phyloP scores from a whole-genome alignment of 1,284 basidiomycete genomes.

The Tetrapyrgos nigripes region DNA sequence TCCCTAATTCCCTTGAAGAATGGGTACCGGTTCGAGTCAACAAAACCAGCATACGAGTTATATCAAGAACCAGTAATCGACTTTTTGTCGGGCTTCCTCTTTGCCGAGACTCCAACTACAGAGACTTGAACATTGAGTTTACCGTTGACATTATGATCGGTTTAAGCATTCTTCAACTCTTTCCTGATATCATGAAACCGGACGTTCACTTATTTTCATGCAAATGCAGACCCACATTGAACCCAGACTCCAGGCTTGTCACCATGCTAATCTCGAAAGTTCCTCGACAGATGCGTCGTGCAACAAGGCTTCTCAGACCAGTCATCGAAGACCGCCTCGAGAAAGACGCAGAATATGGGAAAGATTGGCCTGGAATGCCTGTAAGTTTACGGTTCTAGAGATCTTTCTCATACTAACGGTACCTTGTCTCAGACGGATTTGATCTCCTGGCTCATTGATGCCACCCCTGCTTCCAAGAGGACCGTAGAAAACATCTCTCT shows the following conservation, averaged over 20 bases:
- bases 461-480: neutral
- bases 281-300: slow-evolving; percentile 29
- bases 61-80: slow-evolving; percentile 20
- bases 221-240: neutral
- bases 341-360: slow-evolving; percentile 12
- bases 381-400: neutral
- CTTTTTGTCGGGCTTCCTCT: slow-evolving; percentile 22
- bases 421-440: slow-evolving; percentile 8
- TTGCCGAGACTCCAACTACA: slow-evolving; percentile 23
- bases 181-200: slow-evolving; percentile 11
- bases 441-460: slow-evolving; percentile 13
- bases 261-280: slow-evolving; percentile 32
- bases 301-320: slow-evolving; percentile 15
- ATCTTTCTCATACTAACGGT: neutral
- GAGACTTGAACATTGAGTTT: slow-evolving; percentile 11
- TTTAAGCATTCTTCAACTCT: neutral
- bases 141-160: slow-evolving; percentile 5
- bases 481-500: slow-evolving; percentile 19
- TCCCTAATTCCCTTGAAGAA: slow-evolving; percentile 3
- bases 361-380: slow-evolving; percentile 16
- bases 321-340: slow-evolving; percentile 7
- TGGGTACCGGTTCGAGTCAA: slow-evolving; percentile 28
- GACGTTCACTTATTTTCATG: slow-evolving; percentile 1
- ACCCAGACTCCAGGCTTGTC: slow-evolving; percentile 30
- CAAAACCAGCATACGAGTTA: slow-evolving; percentile 23